A percentile compares a stretch with the other conserved stretches of the same genome.
phyloP scores from a whole-genome alignment of 805 yeast species.

The Nakazawaea pomicola region DNA sequence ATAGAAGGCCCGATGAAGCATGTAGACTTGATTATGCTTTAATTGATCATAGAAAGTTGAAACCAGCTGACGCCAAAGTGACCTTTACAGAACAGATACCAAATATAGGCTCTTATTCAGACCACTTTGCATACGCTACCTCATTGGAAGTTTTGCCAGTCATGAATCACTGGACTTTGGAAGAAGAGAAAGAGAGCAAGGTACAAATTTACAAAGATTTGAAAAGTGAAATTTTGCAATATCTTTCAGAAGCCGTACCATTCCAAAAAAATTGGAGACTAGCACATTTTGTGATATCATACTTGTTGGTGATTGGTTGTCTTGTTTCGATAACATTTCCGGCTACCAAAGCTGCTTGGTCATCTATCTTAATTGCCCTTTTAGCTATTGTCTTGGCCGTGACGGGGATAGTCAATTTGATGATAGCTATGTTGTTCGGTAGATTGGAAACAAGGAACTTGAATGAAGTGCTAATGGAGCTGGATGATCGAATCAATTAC shows the following conservation, averaged over 20 bases:
- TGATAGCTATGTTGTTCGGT: slow-evolving; percentile 77
- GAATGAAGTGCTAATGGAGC: slow-evolving; percentile 69
- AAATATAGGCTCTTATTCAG: slow-evolving; percentile 74
- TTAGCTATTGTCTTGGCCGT: slow-evolving; percentile 50
- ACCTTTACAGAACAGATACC: slow-evolving; percentile 68
- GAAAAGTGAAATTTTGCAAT: slow-evolving; percentile 38
- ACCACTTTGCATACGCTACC: slow-evolving; percentile 81
- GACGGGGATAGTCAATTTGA: slow-evolving; percentile 69
- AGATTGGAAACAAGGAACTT: slow-evolving; percentile 75
- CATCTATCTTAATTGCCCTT: slow-evolving; percentile 60
- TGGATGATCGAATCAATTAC: too few relatives aligned
- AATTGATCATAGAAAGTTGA: slow-evolving; percentile 51
- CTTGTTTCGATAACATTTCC: slow-evolving; percentile 57
- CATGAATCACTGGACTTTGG: neutral
- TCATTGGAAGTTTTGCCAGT: slow-evolving; percentile 28
- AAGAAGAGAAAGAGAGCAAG: slow-evolving; percentile 13
- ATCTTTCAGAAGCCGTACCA: slow-evolving; percentile 42
- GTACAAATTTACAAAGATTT: slow-evolving; percentile 45
- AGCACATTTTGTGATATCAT: slow-evolving; percentile 55
- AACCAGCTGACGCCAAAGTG: slow-evolving; percentile 60
- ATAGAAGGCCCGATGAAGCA: slow-evolving; percentile 58
- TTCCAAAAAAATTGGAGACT: slow-evolving; percentile 65
- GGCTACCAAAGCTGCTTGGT: slow-evolving; percentile 48
- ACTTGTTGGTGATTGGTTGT: slow-evolving; percentile 46
- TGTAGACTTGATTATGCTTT: slow-evolving; percentile 88